Base-by-base conservation (phyloP, 306 rosid species). In the Trifolium fragiferum region DNA sequence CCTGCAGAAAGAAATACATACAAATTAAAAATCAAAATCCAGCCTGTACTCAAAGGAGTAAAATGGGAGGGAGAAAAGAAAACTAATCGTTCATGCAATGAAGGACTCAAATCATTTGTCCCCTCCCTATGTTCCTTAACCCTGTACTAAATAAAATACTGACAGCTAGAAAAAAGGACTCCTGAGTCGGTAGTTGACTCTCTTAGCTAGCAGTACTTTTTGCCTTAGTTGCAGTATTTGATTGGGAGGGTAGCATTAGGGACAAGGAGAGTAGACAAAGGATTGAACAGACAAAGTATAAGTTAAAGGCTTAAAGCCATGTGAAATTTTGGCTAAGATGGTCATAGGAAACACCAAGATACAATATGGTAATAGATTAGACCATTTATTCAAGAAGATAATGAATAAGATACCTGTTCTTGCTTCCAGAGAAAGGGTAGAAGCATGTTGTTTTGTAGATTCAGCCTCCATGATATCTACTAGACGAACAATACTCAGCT, bases 391-490 rank as follows among this genome's bases (percentile, higher is more conserved):
- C 47, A 21, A 64, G 27, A 74, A 78, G 47, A 64, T 54, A 82
- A 41, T 70, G 65, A 63, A 66, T 25, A 49, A 62, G 76, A 77
- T 54, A 87, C 91, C 90, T 62, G 92, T 78, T 71, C 81, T 83
- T 74, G 83, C 87, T 81, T 89, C 92, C 84, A 86, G 64, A 78
- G 86, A 74, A 67, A 68, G 84, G 49, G 81, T 67, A 73, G 93
- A 82, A 50, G 86, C 82, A 63, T 72, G 80, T 40, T 81, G 77
- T 72, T 86, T 89, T 76, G 82, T 49, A 13, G 85, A 82, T 74
- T 90, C 90, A 77, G 88, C 86, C 38, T 84, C 94, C 59, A 74
- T 57, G 59, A 81, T 67, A 77, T 84, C 88, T 64, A 75, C 49
- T 68, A 74, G 85, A 49, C 77, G 84, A 23, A 63, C 76, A 53